phyloP scores from a whole-genome alignment of 169 alveolate genomes.

The Plasmodium blacklocki region DNA sequence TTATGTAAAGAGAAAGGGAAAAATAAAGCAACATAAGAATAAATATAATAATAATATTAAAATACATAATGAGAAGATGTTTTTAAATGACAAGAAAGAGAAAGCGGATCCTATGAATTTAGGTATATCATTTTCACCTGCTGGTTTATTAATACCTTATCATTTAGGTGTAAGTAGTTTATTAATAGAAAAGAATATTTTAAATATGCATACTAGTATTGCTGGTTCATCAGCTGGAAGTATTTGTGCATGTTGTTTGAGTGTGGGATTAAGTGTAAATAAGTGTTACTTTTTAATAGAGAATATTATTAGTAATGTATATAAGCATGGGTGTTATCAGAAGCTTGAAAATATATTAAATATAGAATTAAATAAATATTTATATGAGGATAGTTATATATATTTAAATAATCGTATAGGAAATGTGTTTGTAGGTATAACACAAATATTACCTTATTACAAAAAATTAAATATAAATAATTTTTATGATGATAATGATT shows the following conservation, averaged over 20 bases:
- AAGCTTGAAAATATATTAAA: conserved; percentile 74
- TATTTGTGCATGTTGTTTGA: conserved; percentile 75
- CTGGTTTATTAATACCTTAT: conserved; percentile 84
- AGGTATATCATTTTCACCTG: conserved; percentile 85
- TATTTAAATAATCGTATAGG: conserved; percentile 80
- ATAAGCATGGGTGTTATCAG: conserved; percentile 65
- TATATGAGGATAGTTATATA: conserved; percentile 69
- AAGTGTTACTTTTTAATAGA: conserved; percentile 75
- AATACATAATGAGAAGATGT: not conserved
- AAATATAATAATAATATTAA: not conserved
- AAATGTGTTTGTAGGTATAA: conserved; percentile 65
- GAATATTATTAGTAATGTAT: conserved; percentile 72
- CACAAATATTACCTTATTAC: conserved; percentile 61
- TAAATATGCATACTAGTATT: conserved; percentile 79
- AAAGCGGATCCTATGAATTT: conserved; percentile 33
- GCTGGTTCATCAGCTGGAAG: conserved; percentile 86
- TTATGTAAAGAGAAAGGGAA: not conserved
- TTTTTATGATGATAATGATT: conserved; percentile 76
- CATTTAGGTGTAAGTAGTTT: conserved; percentile 81
- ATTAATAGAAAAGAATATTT: conserved; percentile 79
- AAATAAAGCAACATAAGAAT: not conserved
- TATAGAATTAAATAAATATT: conserved; percentile 21
- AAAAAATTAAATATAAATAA: conserved; percentile 56
- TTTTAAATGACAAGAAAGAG: not conserved
- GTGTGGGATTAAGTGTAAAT: conserved; percentile 47